Evolutionary conservation across 2,329 filamentous ascomycete species (phyloP).

Genomic region (Colletotrichum simmondsii): DNA sequence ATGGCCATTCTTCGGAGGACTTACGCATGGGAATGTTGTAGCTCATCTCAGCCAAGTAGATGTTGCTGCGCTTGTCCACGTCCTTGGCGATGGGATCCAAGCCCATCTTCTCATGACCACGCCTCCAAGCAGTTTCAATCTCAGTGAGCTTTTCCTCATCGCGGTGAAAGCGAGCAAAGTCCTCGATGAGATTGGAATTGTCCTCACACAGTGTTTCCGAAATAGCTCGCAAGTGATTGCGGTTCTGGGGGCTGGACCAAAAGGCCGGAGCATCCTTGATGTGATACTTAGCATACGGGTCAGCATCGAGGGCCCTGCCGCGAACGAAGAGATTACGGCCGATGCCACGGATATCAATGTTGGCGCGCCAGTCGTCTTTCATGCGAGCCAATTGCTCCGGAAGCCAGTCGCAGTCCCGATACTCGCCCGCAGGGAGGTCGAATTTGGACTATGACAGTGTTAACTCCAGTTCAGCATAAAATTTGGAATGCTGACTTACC

Average conservation of each 20-base stretch:
- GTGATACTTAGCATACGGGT: not conserved
- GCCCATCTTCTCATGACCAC: not conserved
- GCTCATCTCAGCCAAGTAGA: slow-evolving; percentile 6
- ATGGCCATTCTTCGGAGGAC: not conserved
- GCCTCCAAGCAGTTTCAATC: not conserved
- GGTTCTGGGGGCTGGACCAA: slow-evolving; percentile 1
- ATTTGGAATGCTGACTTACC: not conserved
- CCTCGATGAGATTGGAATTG: not conserved
- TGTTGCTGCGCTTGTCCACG: not conserved
- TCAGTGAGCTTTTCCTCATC: not conserved
- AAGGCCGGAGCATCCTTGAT: not conserved
- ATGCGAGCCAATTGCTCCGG: not conserved
- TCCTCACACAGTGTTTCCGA: too few relatives aligned
- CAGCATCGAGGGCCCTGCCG: not conserved
- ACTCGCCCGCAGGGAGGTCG: slow-evolving; percentile 9
- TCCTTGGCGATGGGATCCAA: not conserved
- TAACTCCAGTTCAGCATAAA: not conserved
- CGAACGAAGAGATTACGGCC: slow-evolving; percentile 6
- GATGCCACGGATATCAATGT: slow-evolving; percentile 9
- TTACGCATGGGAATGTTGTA: slow-evolving; percentile 16
- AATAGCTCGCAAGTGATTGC: not conserved
- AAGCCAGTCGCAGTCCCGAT: slow-evolving; percentile 16
- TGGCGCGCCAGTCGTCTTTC: not conserved
- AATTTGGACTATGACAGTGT: slow-evolving; percentile 20
- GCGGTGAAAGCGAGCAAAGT: not conserved